These are phyloP conservation scores for Metschnikowia lachancei DNA, from an alignment of 805 yeast species.

Conservation along the genomic window DNA sequence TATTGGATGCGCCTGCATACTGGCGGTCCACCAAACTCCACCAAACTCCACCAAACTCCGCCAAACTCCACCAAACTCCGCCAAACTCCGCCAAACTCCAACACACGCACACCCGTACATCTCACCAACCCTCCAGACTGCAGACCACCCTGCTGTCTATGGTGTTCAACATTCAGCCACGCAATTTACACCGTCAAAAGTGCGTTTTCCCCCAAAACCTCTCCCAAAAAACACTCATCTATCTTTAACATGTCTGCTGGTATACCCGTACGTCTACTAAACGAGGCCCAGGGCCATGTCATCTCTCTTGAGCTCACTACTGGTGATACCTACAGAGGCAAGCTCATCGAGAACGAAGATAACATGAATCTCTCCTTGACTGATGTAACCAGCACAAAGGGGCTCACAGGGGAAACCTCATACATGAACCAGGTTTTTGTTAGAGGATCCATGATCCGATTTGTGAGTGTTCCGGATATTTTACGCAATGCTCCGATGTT, in stretches of 20 bases:
- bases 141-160: no score
- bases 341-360: slow-evolving; percentile 81
- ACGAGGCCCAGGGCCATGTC: slow-evolving; percentile 86
- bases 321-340: slow-evolving; percentile 88
- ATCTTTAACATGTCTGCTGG: slow-evolving; percentile 56
- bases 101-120: no score
- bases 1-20: no score
- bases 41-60: no score
- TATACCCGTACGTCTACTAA: slow-evolving; percentile 80
- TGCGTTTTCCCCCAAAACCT: neutral
- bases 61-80: no score
- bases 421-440: slow-evolving; percentile 83
- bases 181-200: no score
- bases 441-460: slow-evolving; percentile 86
- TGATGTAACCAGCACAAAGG: slow-evolving; percentile 75
- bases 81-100: no score
- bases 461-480: slow-evolving; percentile 85
- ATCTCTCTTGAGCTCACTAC: slow-evolving; percentile 78
- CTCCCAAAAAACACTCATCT: neutral
- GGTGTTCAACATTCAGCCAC: no score
- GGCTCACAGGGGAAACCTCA: slow-evolving; percentile 63
- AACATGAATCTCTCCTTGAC: slow-evolving; percentile 88
- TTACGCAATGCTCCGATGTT: slow-evolving; percentile 87
- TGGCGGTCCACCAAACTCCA: no score
- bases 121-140: no score